Base-by-base conservation (phyloP, 2,329 filamentous ascomycete genomes). In the Aureobasidium sp. region DNA sequence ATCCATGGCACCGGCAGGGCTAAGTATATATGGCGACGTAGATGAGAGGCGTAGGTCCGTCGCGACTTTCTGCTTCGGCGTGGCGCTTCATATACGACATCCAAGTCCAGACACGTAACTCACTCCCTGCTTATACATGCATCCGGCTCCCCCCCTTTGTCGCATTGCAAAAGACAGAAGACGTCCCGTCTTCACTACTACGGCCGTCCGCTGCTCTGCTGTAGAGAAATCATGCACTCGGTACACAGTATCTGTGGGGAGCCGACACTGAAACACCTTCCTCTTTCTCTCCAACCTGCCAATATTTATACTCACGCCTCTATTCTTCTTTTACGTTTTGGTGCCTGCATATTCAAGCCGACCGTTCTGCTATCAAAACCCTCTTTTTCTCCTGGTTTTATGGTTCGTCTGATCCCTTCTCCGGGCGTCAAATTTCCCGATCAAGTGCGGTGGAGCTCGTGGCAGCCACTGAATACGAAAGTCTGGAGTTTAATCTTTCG, bases 401-500 rank as follows among this genome's bases (percentile, higher is more conserved):
- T 31, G 58, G 42, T 45, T 50, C 23, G 29, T 38, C 20, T n/a
- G 23, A 50, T 5, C 20, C n/a, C 36, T 48, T 33, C 23, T 50
- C 23, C 8, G 31, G 33, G 9, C 33, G 15, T 50, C 58, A 50
- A 61, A 61, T 61, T 50, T 48, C 45, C 58, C 45, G 29, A 59
- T 47, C 23, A 20, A 40, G 43, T 25, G 45, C 43, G 25, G 58
- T 61, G 58, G 58, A 50, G 29, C 42, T 40, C 13, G 23, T 61
- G 43, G 45, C 58, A 61, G 58, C 58, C 58, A 61, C 58, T n/a
- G 25, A 61, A 61, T 61, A 61, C 58, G 58, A 61, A 18, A 58
- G 58, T 42, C 33, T 40, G n/a, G 58, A 61, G 58, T 61, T 50
- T 61, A 61, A 59, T 23, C 50, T 36, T 33, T 61, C 58, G 45